phyloP scores from a whole-genome alignment of 202 grass and related monocot genomes.

The Carex arenaria region DNA sequence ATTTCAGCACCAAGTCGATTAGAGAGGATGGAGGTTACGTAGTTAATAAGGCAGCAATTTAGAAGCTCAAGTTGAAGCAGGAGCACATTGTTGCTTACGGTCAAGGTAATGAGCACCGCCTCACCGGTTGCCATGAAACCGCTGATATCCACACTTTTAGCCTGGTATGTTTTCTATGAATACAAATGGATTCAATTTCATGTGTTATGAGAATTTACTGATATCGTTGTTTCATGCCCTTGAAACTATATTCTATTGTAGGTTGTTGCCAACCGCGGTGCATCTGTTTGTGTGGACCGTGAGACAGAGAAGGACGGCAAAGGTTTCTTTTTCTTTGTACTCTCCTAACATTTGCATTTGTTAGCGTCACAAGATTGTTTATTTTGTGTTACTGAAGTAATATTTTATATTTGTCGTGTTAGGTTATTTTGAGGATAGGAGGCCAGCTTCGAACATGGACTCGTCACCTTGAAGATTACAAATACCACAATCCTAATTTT shows the following conservation, averaged over 20 bases:
- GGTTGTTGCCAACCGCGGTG: conserved; percentile 98
- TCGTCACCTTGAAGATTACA: conserved; percentile 87
- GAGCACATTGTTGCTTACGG: conserved; percentile 90
- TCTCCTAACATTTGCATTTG: not conserved
- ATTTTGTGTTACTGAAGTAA: not conserved
- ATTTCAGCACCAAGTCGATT: conserved; percentile 88
- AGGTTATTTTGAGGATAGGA: conserved; percentile 93
- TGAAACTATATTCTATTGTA: conserved; percentile 24
- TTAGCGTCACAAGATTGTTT: not conserved
- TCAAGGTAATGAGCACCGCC: conserved; percentile 89
- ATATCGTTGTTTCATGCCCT: too few species aligned
- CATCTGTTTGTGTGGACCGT: conserved; percentile 79
- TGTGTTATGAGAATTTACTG: too few species aligned
- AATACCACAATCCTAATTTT: conserved; percentile 58
- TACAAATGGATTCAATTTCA: too few species aligned
- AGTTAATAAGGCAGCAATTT: conserved; percentile 61
- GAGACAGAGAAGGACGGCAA: conserved; percentile 92
- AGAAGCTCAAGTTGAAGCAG: conserved; percentile 63
- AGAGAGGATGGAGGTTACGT: conserved; percentile 77
- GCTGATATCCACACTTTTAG: too few species aligned
- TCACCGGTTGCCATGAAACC: conserved; percentile 43
- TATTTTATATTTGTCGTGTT: not conserved
- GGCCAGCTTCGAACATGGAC: conserved; percentile 98
- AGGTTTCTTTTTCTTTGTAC: conserved; percentile 26
- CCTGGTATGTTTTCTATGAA: too few species aligned